Evolutionary conservation across 169 alveolate species (phyloP).

Genomic region (Eimeria praecox): DNA sequence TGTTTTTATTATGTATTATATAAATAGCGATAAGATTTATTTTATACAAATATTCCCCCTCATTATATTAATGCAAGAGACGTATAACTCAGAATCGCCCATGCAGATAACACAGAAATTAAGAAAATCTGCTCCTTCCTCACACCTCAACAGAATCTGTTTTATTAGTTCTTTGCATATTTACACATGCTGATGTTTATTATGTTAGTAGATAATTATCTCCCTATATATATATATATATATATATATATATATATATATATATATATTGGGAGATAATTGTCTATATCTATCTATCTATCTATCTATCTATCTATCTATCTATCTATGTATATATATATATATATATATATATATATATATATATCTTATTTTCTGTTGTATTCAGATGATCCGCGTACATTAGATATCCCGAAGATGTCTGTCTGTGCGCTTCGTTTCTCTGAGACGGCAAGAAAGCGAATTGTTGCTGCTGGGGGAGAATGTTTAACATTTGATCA

Average conservation of each 20-base stretch:
- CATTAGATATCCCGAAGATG: conserved; percentile 92
- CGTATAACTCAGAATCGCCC: too few species aligned
- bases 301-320: neutral
- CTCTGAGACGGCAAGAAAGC: conserved; percentile 98
- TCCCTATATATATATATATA: too few species aligned
- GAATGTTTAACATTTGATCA: conserved; percentile 98
- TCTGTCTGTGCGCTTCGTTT: conserved; percentile 98
- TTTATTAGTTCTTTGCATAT: too few species aligned
- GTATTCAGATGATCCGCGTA: conserved; percentile 93
- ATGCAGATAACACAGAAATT: too few species aligned
- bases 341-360: neutral
- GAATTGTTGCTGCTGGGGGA: conserved; percentile 98
- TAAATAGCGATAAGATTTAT: too few species aligned
- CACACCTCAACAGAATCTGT: too few species aligned
- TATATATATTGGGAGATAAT: neutral
- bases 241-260: too few species aligned
- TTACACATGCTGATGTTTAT: neutral
- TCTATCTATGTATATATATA: neutral
- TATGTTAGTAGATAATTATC: neutral
- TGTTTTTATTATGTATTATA: neutral
- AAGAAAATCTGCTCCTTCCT: too few species aligned
- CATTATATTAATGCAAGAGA: too few species aligned
- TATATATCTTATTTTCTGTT: too few species aligned
- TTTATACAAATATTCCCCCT: too few species aligned
- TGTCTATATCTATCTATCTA: neutral